These are phyloP conservation scores for Colletotrichum tamarilloi DNA, from an alignment of 2,329 filamentous ascomycete species.

Conservation along the genomic window DNA sequence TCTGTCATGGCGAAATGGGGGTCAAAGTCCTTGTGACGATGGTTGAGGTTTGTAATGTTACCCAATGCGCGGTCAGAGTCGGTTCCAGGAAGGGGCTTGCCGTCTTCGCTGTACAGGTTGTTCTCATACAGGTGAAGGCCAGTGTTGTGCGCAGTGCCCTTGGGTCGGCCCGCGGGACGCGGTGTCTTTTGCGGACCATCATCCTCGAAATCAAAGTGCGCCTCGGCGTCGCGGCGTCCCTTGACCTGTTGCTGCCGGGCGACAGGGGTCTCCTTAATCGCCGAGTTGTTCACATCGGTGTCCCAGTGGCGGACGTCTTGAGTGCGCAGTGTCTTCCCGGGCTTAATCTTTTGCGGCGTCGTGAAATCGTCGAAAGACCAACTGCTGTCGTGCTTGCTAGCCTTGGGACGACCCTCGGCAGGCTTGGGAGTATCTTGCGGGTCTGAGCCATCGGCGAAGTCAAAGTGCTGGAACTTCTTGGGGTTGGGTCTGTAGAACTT, in stretches of 20 bases:
- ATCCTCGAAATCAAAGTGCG: conserved; percentile 87
- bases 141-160: conserved; percentile 71
- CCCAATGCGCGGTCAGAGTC: conserved; percentile 61
- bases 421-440: conserved; percentile 58
- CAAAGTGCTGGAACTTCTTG: conserved; percentile 87
- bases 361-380: conserved; percentile 92
- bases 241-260: conserved; percentile 67
- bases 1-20: conserved; percentile 83
- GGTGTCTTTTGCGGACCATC: conserved; percentile 69
- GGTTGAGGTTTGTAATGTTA: conserved; percentile 78
- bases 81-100: conserved; percentile 48
- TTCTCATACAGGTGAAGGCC: conserved; percentile 82
- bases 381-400: conserved; percentile 73
- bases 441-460: conserved; percentile 76
- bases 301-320: conserved; percentile 85
- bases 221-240: conserved; percentile 81
- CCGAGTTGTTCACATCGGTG: conserved; percentile 71
- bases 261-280: conserved; percentile 64
- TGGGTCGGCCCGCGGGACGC: conserved; percentile 57
- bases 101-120: conserved; percentile 74
- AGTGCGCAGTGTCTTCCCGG: conserved; percentile 67
- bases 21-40: conserved; percentile 81
- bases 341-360: conserved; percentile 80
- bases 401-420: conserved; percentile 58
- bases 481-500: conserved; percentile 73